Conservation (phyloP, 2,329 filamentous ascomycete species). For the Pestalotiopsis sp. region DNA sequence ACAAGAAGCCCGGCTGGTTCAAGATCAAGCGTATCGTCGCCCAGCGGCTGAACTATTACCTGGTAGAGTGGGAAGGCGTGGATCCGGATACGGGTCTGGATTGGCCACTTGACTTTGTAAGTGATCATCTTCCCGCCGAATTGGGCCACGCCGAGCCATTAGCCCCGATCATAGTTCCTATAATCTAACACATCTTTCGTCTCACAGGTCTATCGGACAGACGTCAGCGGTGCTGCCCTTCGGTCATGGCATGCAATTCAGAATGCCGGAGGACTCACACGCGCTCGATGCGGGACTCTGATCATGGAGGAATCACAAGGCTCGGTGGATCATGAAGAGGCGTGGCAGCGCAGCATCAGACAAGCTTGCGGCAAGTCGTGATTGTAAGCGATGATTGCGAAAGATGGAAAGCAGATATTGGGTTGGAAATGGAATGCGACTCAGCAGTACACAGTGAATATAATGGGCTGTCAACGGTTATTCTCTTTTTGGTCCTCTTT, state of each 20-base stretch:
- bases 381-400: neutral
- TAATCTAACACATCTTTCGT: neutral
- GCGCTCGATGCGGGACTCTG: neutral
- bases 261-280: neutral
- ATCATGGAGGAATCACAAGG: neutral
- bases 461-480: too few species aligned
- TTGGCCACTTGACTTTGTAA: slow-evolving; percentile 30
- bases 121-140: slow-evolving; percentile 11
- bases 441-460: too few species aligned
- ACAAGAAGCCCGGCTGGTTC: slow-evolving; percentile 25
- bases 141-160: neutral
- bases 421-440: neutral
- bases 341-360: neutral
- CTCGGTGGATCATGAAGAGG: neutral
- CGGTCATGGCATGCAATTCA: neutral
- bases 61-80: slow-evolving; percentile 31
- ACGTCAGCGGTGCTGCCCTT: neutral
- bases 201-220: neutral
- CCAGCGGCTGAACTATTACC: slow-evolving; percentile 22
- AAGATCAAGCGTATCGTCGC: slow-evolving; percentile 23
- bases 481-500: too few species aligned
- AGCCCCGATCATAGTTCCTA: neutral
- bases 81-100: slow-evolving; percentile 25
- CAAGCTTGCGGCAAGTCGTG: neutral
- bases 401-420: neutral